These are phyloP conservation scores for Tolypocladium album DNA, from an alignment of 2,329 filamentous ascomycete species.

Conservation along the genomic window DNA sequence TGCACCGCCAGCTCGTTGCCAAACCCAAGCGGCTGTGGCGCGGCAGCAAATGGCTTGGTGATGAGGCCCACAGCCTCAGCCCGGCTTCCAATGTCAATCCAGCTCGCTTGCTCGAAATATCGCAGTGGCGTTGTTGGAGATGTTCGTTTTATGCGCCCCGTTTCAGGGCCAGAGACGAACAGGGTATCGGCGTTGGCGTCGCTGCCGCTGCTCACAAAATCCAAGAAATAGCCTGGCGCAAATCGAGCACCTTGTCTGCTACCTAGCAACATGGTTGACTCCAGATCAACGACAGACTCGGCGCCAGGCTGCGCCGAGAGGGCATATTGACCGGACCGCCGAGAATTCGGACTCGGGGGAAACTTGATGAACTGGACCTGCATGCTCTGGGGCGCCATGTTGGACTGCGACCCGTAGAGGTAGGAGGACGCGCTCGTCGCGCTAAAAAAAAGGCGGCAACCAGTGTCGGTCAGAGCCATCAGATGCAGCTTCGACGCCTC, in stretches of 20 bases:
- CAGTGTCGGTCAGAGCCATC: constrained; percentile 82
- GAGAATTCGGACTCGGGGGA: constrained; percentile 46
- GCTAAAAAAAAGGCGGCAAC: constrained; percentile 85
- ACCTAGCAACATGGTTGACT: constrained; percentile 35
- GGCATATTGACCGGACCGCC: constrained; percentile 16
- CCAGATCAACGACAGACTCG: constrained; percentile 33
- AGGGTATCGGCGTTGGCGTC: constrained; percentile 54
- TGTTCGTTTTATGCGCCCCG: constrained; percentile 65
- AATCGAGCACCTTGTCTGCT: constrained; percentile 51
- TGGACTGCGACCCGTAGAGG: constrained; percentile 48
- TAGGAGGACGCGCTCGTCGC: constrained; percentile 70
- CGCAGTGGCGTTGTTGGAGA: constrained; percentile 39
- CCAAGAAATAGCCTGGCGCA: constrained; percentile 83
- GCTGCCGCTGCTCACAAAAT: constrained; percentile 60
- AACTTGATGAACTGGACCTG: constrained; percentile 96
- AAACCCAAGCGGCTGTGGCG: constrained; percentile 62
- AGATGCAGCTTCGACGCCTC: constrained; percentile 79
- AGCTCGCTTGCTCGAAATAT: constrained; percentile 72
- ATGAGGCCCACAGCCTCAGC: constrained; percentile 72
- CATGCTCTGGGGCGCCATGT: constrained; percentile 77
- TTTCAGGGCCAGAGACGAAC: constrained; percentile 81
- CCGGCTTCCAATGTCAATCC: constrained; percentile 62
- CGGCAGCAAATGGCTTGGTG: constrained; percentile 60
- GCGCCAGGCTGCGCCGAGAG: constrained; percentile 10
- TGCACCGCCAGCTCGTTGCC: constrained; percentile 96